These are phyloP conservation scores for Morella rubra DNA, from an alignment of 306 rosid genomes.

Conservation along the genomic window DNA sequence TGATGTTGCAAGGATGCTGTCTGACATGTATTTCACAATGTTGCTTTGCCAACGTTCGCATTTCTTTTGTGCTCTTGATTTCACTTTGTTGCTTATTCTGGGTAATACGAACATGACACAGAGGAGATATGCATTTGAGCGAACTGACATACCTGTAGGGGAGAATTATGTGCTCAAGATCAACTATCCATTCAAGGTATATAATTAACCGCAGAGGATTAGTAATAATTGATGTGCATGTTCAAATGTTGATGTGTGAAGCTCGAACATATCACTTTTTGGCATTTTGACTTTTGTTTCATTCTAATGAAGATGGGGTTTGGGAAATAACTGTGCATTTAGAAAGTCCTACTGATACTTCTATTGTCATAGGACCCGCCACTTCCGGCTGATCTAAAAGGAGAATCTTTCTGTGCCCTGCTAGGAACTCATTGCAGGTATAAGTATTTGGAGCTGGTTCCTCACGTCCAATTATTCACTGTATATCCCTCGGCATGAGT, in stretches of 20 bases:
- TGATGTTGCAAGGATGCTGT: conserved; percentile 8
- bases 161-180: conserved; percentile 84
- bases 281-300: not conserved
- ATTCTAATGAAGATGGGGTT: conserved; percentile 15
- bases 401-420: conserved; percentile 67
- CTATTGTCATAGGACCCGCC: conserved; percentile 62
- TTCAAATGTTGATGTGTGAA: conserved; percentile 14
- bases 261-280: not conserved
- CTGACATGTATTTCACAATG: conserved; percentile 19
- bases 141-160: conserved; percentile 75
- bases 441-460: conserved; percentile 18
- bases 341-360: conserved; percentile 4
- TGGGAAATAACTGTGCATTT: not conserved
- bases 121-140: conserved; percentile 94
- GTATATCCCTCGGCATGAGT: conserved; percentile 5
- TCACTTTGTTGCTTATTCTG: conserved; percentile 20
- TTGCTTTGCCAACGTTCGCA: not conserved
- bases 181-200: conserved; percentile 87
- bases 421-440: conserved; percentile 88
- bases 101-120: conserved; percentile 31
- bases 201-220: conserved; percentile 14
- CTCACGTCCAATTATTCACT: conserved; percentile 16
- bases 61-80: conserved; percentile 16
- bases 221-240: conserved; percentile 14
- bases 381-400: conserved; percentile 73